Conservation (phyloP, 2,329 filamentous ascomycete genomes). For the Penicillium brasilianum region DNA sequence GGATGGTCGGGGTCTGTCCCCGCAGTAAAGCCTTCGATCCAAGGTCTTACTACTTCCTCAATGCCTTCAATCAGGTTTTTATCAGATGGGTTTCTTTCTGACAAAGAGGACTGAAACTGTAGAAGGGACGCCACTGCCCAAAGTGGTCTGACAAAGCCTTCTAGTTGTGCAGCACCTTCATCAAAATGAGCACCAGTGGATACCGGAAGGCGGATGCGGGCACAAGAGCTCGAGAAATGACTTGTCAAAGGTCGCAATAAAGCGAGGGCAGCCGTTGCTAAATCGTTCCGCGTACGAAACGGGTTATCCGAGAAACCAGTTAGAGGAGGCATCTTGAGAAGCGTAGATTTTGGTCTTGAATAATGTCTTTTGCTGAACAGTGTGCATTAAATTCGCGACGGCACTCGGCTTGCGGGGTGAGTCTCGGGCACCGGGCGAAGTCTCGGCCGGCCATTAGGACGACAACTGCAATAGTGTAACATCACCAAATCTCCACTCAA, state of each 20-base stretch:
- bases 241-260: slow-evolving; percentile 22
- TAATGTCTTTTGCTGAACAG: neutral
- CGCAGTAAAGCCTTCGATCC: slow-evolving; percentile 17
- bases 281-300: slow-evolving; percentile 18
- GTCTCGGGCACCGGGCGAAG: neutral
- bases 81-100: neutral
- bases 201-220: slow-evolving; percentile 23
- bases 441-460: neutral
- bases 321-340: slow-evolving; percentile 21
- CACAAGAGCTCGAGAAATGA: slow-evolving; percentile 23
- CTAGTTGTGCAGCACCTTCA: slow-evolving; percentile 32
- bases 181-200: slow-evolving; percentile 30
- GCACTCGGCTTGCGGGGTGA: neutral
- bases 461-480: neutral
- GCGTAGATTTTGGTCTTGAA: neutral
- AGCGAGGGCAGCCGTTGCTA: slow-evolving; percentile 20
- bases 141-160: slow-evolving; percentile 42
- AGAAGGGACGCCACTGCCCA: slow-evolving; percentile 42
- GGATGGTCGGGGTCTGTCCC: slow-evolving; percentile 28
- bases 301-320: slow-evolving; percentile 27
- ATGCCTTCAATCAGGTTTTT: neutral
- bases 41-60: slow-evolving; percentile 10
- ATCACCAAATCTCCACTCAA: neutral
- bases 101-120: neutral
- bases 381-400: neutral